Percentiles rank a stretch among this genome's conserved stretches.
Conservation (phyloP, 108 stramenopile species). For the Nitzschia sp. region DNA sequence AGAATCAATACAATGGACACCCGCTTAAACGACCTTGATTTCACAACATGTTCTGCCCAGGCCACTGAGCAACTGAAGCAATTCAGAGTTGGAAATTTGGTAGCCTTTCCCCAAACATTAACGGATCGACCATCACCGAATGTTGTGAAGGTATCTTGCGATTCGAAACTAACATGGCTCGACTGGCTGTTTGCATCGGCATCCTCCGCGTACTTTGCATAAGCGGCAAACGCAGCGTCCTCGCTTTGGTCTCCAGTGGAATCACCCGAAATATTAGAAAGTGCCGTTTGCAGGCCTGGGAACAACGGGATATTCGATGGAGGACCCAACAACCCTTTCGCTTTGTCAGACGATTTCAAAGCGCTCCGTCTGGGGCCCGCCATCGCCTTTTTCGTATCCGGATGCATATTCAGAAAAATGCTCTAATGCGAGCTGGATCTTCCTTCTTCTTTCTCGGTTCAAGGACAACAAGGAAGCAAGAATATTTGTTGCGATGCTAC, state of each 20-base stretch:
- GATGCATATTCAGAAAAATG: too few relatives aligned
- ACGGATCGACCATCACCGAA: neutral
- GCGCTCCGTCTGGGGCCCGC: neutral
- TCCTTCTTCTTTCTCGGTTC: too few relatives aligned
- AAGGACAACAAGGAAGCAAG: too few relatives aligned
- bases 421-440: too few relatives aligned
- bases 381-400: neutral
- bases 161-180: constrained; percentile 4
- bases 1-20: constrained; percentile 48
- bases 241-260: neutral
- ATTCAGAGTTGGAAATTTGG: neutral
- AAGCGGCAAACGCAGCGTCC: neutral
- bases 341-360: neutral
- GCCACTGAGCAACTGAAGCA: neutral
- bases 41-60: neutral
- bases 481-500: too few relatives aligned
- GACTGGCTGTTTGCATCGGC: neutral
- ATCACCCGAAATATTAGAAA: neutral
- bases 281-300: neutral
- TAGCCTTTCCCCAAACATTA: neutral
- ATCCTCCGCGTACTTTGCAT: neutral
- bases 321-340: neutral
- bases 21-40: constrained; percentile 2
- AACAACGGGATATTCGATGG: neutral
- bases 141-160: neutral